phyloP scores from a whole-genome alignment of 2,329 filamentous ascomycete species.

The Bisporella sp. region DNA sequence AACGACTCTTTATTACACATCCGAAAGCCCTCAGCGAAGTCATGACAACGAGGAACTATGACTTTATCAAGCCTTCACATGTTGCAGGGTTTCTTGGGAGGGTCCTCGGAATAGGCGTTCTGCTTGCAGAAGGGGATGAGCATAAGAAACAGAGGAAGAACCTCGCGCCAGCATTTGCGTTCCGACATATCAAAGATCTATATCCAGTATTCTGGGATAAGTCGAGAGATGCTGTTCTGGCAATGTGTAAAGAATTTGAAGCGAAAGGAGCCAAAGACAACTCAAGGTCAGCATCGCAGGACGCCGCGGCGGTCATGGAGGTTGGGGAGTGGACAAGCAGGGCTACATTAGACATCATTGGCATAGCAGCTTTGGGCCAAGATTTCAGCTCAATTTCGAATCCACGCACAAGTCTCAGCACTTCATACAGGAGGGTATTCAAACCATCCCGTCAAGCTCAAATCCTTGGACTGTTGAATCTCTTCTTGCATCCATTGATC shows the following conservation, averaged over 20 bases:
- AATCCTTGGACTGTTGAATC: constrained; percentile 47
- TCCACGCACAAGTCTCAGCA: constrained; percentile 50
- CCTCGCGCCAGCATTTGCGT: constrained; percentile 78
- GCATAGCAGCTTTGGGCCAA: constrained; percentile 61
- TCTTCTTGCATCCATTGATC: constrained; percentile 59
- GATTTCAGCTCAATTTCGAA: constrained; percentile 63
- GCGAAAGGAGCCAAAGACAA: constrained; percentile 5
- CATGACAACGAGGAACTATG: constrained; percentile 60
- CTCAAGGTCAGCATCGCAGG: background rate
- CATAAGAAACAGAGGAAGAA: constrained; percentile 77
- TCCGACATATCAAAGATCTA: constrained; percentile 75
- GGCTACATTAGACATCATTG: constrained; percentile 69
- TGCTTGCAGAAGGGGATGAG: constrained; percentile 85
- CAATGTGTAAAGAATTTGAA: constrained; percentile 47
- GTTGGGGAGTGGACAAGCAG: constrained; percentile 58
- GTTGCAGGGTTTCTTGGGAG: constrained; percentile 50
- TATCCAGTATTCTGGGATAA: constrained; percentile 83
- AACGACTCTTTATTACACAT: constrained; percentile 53
- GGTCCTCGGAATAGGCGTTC: constrained; percentile 62
- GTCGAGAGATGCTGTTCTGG: constrained; percentile 56
- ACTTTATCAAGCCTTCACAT: constrained; percentile 56
- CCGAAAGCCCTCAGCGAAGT: constrained; percentile 65
- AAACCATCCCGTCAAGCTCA: constrained; percentile 43
- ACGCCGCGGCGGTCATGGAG: constrained; percentile 39
- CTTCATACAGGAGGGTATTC: constrained; percentile 50